Conservation (phyloP, 2,329 filamentous ascomycete species). For the Colletotrichum trifolii region DNA sequence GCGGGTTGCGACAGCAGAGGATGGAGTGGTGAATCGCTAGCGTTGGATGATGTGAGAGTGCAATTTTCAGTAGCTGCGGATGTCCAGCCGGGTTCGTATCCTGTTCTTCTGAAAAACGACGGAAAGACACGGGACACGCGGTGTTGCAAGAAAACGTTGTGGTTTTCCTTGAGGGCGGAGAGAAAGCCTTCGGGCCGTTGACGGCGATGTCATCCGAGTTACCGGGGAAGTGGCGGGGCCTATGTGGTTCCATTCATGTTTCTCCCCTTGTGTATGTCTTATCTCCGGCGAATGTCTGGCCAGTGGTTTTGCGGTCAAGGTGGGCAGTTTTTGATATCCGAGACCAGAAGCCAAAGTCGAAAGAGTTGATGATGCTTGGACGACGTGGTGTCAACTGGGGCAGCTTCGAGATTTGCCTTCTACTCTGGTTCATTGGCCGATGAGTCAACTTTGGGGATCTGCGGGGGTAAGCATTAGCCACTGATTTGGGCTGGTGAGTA, state of each 20-base stretch:
- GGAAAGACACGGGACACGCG: too few relatives aligned
- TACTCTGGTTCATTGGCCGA: slow-evolving; percentile 4
- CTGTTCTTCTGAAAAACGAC: too few relatives aligned
- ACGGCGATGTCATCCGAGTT: slow-evolving; percentile 18
- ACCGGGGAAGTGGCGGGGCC: slow-evolving; percentile 20
- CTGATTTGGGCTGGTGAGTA: too few relatives aligned
- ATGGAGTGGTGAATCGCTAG: neutral
- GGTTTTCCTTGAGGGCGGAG: neutral
- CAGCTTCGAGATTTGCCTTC: neutral
- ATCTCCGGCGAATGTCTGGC: neutral
- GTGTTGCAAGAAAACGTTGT: too few relatives aligned
- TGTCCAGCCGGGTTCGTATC: too few relatives aligned
- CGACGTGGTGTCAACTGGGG: too few relatives aligned
- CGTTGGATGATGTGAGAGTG: neutral
- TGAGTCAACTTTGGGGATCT: neutral
- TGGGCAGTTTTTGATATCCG: too few relatives aligned
- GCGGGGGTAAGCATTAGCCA: too few relatives aligned
- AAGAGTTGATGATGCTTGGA: slow-evolving; percentile 1
- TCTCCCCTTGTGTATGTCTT: neutral
- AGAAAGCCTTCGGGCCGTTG: slow-evolving; percentile 11
- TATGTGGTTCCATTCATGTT: slow-evolving; percentile 1
- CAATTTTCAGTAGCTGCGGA: neutral
- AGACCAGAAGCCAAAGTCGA: too few relatives aligned
- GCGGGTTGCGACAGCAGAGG: neutral
- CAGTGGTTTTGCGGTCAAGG: too few relatives aligned